Evolutionary conservation across 371 early-diverging fungal genomes (phyloP).

Genomic region (Dentiscutata heterogama): DNA sequence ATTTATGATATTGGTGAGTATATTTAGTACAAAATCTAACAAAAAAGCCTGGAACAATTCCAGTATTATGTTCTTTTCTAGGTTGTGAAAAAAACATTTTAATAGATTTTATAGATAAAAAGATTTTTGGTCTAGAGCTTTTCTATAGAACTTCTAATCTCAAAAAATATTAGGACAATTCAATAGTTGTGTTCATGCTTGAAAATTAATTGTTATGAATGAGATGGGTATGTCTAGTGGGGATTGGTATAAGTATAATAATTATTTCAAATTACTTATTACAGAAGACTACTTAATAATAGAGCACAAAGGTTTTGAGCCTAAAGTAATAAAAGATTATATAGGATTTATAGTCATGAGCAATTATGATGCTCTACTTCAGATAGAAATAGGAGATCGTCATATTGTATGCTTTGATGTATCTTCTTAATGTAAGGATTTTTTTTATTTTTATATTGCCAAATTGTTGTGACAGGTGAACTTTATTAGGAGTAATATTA

Average conservation of each 20-base stretch:
- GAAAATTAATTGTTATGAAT: conserved; percentile 3
- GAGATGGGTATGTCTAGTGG: not conserved
- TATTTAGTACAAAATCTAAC: not conserved
- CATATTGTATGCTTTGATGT: conserved; percentile 29
- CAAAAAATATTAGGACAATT: conserved; percentile 22
- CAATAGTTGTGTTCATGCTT: not conserved
- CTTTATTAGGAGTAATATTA: too few relatives aligned
- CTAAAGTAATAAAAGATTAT: not conserved
- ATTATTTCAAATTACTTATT: not conserved
- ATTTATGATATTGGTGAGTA: conserved; percentile 24
- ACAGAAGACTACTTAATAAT: conserved; percentile 23
- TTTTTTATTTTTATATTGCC: too few relatives aligned
- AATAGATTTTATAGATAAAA: conserved; percentile 2
- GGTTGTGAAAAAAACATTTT: conserved; percentile 32
- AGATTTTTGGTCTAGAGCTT: not conserved
- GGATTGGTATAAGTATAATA: not conserved
- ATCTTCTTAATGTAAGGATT: too few relatives aligned
- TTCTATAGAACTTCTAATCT: too few relatives aligned
- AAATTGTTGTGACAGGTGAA: too few relatives aligned
- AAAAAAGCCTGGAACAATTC: not conserved
- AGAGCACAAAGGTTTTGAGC: conserved; percentile 5
- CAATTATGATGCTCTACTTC: conserved; percentile 7
- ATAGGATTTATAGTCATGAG: not conserved
- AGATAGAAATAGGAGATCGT: not conserved
- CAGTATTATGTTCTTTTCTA: not conserved